These are phyloP conservation scores for Naumovozyma dairenensis DNA, from an alignment of 805 yeast species.

Conservation along the genomic window DNA sequence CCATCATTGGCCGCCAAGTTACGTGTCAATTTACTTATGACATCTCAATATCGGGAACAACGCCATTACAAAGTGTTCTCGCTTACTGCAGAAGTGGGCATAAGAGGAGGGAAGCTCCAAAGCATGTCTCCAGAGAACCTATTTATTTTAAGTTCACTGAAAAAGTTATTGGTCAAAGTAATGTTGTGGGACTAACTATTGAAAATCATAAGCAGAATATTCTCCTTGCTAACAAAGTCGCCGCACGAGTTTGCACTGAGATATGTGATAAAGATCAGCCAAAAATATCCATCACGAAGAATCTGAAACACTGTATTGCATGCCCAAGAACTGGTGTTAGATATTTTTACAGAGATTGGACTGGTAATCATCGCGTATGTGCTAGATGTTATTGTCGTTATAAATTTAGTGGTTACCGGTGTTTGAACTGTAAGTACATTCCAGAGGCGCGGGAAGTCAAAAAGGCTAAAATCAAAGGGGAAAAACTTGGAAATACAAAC, in stretches of 20 bases:
- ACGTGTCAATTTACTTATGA: slow-evolving; percentile 21
- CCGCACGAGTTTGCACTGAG: slow-evolving; percentile 9
- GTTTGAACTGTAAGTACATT: slow-evolving; percentile 17
- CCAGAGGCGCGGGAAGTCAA: slow-evolving; percentile 19
- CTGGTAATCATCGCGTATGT: slow-evolving; percentile 18
- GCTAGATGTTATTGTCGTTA: slow-evolving; percentile 22
- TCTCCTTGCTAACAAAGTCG: slow-evolving; percentile 18
- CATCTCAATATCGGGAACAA: slow-evolving; percentile 16
- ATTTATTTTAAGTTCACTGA: slow-evolving; percentile 16
- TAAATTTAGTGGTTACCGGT: slow-evolving; percentile 18
- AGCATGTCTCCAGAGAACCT: slow-evolving; percentile 11
- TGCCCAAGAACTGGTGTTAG: slow-evolving; percentile 18
- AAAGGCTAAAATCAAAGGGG: slow-evolving; percentile 11
- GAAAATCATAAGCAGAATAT: slow-evolving; percentile 14
- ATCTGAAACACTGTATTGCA: slow-evolving; percentile 17
- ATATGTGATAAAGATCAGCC: slow-evolving; percentile 16
- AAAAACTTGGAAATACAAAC: slow-evolving; percentile 8
- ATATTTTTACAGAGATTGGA: slow-evolving; percentile 21
- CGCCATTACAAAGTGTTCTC: slow-evolving; percentile 18
- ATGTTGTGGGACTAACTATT: slow-evolving; percentile 13
- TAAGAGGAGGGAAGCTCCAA: slow-evolving; percentile 12
- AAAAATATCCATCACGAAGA: slow-evolving; percentile 10
- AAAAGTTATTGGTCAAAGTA: slow-evolving; percentile 11
- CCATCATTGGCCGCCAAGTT: slow-evolving; percentile 15
- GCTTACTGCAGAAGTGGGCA: slow-evolving; percentile 21